Conservation (phyloP, 208 protist genomes). For the Polymyxa betae region DNA sequence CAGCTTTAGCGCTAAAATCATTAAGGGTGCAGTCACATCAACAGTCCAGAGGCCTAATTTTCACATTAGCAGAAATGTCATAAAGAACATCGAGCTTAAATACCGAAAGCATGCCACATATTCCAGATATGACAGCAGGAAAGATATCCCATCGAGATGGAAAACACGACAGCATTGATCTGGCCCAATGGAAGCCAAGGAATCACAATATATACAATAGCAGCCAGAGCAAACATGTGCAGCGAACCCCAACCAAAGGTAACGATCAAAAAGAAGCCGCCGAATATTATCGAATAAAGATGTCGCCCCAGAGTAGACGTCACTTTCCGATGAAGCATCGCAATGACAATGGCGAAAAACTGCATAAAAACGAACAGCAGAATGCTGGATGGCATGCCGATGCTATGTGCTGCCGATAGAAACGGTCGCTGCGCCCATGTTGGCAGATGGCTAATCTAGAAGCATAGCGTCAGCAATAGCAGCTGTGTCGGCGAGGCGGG, state of each 20-base stretch:
- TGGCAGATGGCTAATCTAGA: neutral
- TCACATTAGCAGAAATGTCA: neutral
- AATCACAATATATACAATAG: neutral
- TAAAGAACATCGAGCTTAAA: neutral
- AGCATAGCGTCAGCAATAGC: neutral
- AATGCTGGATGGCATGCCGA: slow-evolving; percentile 5
- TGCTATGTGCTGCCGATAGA: neutral
- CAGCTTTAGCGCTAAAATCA: slow-evolving; percentile 25
- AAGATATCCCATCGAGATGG: neutral
- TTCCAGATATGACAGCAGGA: slow-evolving; percentile 3
- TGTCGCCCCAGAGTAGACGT: neutral
- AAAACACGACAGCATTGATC: neutral
- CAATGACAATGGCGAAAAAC: neutral
- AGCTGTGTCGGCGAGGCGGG: no score
- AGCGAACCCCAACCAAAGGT: neutral
- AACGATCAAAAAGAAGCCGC: neutral
- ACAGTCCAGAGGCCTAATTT: neutral
- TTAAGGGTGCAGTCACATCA: neutral
- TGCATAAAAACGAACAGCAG: slow-evolving; percentile 3
- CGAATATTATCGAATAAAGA: slow-evolving; percentile 30
- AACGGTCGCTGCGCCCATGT: neutral
- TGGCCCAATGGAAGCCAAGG: neutral
- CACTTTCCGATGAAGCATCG: neutral
- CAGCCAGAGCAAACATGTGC: neutral
- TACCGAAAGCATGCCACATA: slow-evolving; percentile 26